phyloP scores from a whole-genome alignment of 768 basidiomycete genomes.

The Strobilomyces dryophilus region DNA sequence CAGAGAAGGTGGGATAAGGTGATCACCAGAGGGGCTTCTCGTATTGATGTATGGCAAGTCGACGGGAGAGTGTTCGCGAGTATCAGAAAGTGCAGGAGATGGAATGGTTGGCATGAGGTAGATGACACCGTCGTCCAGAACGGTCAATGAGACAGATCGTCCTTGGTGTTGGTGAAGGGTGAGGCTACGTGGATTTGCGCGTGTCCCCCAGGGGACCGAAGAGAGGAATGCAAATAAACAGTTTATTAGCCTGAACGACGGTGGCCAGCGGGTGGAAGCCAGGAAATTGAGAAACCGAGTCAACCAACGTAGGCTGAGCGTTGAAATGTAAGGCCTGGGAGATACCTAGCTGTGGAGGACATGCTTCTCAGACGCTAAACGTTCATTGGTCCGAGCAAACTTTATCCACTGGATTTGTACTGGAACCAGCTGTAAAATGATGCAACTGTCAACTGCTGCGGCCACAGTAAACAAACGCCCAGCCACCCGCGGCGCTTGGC shows the following conservation, averaged over 20 bases:
- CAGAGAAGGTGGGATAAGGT: slow-evolving; percentile 15
- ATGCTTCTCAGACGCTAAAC: too few relatives aligned
- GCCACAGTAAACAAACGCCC: too few relatives aligned
- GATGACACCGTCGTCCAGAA: not conserved
- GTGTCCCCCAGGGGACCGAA: slow-evolving; percentile 2
- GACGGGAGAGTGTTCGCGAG: slow-evolving; percentile 6
- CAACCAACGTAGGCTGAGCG: not conserved
- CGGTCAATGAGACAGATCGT: not conserved
- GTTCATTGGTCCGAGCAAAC: too few relatives aligned
- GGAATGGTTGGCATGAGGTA: slow-evolving; percentile 20
- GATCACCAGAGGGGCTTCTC: slow-evolving; percentile 17
- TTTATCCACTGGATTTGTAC: too few relatives aligned
- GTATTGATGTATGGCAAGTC: slow-evolving; percentile 11
- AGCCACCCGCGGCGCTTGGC: too few relatives aligned
- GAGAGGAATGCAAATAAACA: slow-evolving; percentile 1
- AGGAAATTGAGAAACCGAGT: slow-evolving; percentile 2
- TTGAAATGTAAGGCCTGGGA: too few relatives aligned
- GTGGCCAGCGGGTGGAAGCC: not conserved
- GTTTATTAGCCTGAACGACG: not conserved
- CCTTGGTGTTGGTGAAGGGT: not conserved
- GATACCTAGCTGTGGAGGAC: too few relatives aligned
- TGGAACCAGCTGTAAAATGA: too few relatives aligned
- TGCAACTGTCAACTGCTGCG: too few relatives aligned
- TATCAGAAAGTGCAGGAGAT: not conserved
- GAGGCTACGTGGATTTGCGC: not conserved